phyloP scores from a whole-genome alignment of 495 filamentous ascomycete genomes.

The Aspergillus homomorphus region DNA sequence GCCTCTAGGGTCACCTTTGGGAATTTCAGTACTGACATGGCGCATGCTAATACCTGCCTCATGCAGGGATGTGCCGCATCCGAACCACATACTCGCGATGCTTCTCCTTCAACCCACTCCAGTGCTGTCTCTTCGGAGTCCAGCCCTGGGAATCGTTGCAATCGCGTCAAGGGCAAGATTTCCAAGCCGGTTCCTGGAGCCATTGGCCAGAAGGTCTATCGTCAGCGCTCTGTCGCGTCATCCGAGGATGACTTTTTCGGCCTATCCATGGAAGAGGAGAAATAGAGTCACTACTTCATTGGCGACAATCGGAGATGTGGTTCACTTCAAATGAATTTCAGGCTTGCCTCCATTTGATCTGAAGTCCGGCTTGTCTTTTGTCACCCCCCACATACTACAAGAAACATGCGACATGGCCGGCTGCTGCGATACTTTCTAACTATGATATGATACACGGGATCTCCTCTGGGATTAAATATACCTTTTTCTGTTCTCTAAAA shows the following conservation, averaged over 20 bases:
- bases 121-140: conserved; percentile 12
- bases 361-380: not conserved
- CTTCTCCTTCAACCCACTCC: conserved; percentile 20
- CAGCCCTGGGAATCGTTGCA: conserved; percentile 15
- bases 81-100: conserved; percentile 21
- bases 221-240: conserved; percentile 17
- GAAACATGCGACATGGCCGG: not conserved
- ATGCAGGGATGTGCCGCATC: conserved; percentile 12
- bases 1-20: conserved; percentile 12
- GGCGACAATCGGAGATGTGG: not conserved
- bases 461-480: conserved; percentile 1
- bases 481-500: not conserved
- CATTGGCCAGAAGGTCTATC: conserved; percentile 17
- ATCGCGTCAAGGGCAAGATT: conserved; percentile 13
- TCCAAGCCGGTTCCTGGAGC: conserved; percentile 7
- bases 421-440: not conserved
- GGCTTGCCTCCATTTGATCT: not conserved
- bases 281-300: not conserved
- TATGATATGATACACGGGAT: conserved; percentile 1
- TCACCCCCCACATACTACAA: not conserved
- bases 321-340: not conserved
- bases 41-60: conserved; percentile 10
- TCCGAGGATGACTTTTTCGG: conserved; percentile 20
- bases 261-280: conserved; percentile 3
- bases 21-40: conserved; percentile 14